phyloP scores from a whole-genome alignment of 805 yeast species.

The Lipomyces spencermartinsiae region DNA sequence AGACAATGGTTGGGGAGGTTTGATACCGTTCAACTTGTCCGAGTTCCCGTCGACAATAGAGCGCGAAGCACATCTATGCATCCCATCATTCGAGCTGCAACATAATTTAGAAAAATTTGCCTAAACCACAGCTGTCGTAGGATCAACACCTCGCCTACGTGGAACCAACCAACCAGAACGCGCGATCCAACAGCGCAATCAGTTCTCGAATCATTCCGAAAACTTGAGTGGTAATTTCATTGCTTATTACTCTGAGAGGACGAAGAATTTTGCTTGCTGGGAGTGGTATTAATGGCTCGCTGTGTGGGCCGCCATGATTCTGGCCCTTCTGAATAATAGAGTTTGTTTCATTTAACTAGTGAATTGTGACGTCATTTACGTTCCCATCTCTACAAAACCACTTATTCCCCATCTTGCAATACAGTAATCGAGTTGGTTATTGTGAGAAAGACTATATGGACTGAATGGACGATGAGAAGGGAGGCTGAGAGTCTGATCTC shows the following conservation, averaged over 20 bases:
- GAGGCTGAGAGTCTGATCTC: no score
- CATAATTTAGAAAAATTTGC: background rate
- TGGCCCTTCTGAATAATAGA: background rate
- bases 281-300: background rate
- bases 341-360: background rate
- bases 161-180: background rate
- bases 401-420: background rate
- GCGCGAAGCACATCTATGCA: background rate
- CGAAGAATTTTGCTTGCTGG: background rate
- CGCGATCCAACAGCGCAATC: constrained; percentile 1
- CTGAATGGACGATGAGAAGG: no score
- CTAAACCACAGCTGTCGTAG: background rate
- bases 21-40: background rate
- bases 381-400: background rate
- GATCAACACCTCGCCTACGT: background rate
- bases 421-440: constrained; percentile 1
- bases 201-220: background rate
- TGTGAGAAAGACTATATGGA: no score
- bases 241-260: background rate
- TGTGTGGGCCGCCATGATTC: background rate
- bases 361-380: background rate
- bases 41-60: background rate
- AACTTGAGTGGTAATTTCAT: background rate
- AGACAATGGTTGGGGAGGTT: background rate
- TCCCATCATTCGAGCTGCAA: background rate